Evolutionary conservation across 176 grass and related monocot genomes (phyloP), one percentile per base, ranked within the genome.

Genomic region (Triticum timopheevii): DNA sequence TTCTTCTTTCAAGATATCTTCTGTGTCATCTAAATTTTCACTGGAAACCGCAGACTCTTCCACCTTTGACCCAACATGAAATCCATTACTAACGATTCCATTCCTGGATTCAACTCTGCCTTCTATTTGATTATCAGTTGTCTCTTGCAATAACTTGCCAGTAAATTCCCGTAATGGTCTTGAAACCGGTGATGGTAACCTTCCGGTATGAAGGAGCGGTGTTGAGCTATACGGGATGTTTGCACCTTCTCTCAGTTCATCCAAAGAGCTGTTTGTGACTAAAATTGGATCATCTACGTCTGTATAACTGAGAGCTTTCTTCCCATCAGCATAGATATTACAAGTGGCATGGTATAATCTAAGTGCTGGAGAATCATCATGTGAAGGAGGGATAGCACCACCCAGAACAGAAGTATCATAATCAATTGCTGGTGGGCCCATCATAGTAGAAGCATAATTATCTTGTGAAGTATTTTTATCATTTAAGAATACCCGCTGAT

Each of bases 401-500:
- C 74, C 65, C 8, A 86, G 28, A 56, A 70, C 73, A 67, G 88
- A 45, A 49, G 70, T 56, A 33, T 83, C 75, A 81, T 58, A 82
- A 54, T 61, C 88, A 40, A 38, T 42, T 77, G 69, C 40, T 42
- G 81, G 63, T 69, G 82, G 40, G 30, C 78, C 86, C 70, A 63
- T 86, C 42, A 36, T 85, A 69, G 71, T 1, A 30, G 28, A 30
- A 30, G 28, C 28, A 30, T 30, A 30, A 30, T 30, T 30, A 85
- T 82, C 83, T 82, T 83, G 81, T 13, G 67, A 17, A 76, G 73
- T 40, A 83, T 72, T 85, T 80, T 79, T 87, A 85, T 90, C 88
- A 34, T 90, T 82, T 56, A 90, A 87, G 73, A 92, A 92, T 45
- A 92, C 74, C 65, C 92, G 90, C 85, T 94, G 92, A 87, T 97